Base-by-base conservation (phyloP, 257 asterid genomes). In the Paraleonurus japonicus region DNA sequence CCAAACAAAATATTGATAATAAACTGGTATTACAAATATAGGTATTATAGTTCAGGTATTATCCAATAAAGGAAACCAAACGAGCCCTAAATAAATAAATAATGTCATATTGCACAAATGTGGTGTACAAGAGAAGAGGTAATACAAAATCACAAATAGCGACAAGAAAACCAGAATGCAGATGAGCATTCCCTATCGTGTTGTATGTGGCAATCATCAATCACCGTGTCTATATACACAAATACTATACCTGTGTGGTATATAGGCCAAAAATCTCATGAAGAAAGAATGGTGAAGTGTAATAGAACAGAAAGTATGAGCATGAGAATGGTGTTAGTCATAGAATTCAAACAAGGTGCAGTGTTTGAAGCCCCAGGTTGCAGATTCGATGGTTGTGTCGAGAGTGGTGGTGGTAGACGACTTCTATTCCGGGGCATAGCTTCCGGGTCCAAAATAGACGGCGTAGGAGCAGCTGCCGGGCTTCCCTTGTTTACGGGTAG, bases 361-460 rank as follows among this genome's bases (percentile, higher is more conserved):
- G 61, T 12, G 69, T 20, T 85, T 76, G 33, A 30, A 30, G 43
- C 43, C 43, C 89, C 86, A 1, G 70, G 23, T 10, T 71, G 65
- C 16, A 82, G 71, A 27, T 79, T 54, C n/a, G 85, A 53, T 19
- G 84, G 54, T 4, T 78, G 55, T 8, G 85, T 39, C 3, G 80
- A 55, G 15, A 85, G 65, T 8, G 76, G 75, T 24, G 73, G 72
- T 2, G 80, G 76, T 16, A 26, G 17, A 12, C 82, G 84, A 26
- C 79, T 78, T 66, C 81, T 65, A 47, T 76, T 78, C 16, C 81
- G 80, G 0, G 91, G 80, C 1, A 85, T 85, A 65, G 88, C 96
- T 79, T 89, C 90, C 3, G 98, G 99, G 8, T 75, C 76, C 67
- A 89, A 51, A 27, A 75, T 53, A 7, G 92, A 75, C 13, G 96